Base-by-base conservation (phyloP, 768 basidiomycete genomes). In the Serendipita sp. region DNA sequence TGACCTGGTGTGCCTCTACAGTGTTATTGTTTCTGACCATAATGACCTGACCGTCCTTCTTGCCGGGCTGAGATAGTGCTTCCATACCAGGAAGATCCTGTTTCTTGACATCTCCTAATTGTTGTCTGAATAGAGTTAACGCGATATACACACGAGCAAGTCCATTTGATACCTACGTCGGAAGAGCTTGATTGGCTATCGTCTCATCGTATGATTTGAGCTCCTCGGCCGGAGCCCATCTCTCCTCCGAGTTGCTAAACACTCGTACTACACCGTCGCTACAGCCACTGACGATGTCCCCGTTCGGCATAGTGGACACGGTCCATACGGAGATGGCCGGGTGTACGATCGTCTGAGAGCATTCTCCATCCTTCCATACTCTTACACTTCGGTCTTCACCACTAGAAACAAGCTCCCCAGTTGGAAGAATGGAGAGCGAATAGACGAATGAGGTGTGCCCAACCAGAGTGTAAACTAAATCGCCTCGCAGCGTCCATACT, bases 371-470 rank as follows among this genome's bases (percentile, higher is more conserved):
- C 74, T 81, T 81, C 96, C 96, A 99, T 38, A 98, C 78, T 22
- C 95, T 81, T 58, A 95, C 83, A 2, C 87, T 87, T 53, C 95
- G 85, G 72, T 99, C 96, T 74, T 99, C 96, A 4, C 95, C 92
- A 38, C 85, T 83, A n/a, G 88, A 91, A 5, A 95, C 84, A 22
- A 93, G 78, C 66, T 86, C 84, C 20, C 94, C 89, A 65, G 74
- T 82, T 1, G 92, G 86, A 20, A 97, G 78, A 20, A 89, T 81
- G 0, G 88, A 81, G 14, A 99, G 72, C 63, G 88, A 86, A 75
- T 98, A 99, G 14, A 98, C 91, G 71, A 97, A 99, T 22, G 93
- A 96, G 1, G 93, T 95, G 71, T 98, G 96, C 0, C 93, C 96
- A 3, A 88, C 85, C n/a, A 98, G 74, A 0, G 84, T 82, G 69